Evolutionary conservation across 352 stramenopile genomes (phyloP).

Genomic region (Pythium dissotocum): DNA sequence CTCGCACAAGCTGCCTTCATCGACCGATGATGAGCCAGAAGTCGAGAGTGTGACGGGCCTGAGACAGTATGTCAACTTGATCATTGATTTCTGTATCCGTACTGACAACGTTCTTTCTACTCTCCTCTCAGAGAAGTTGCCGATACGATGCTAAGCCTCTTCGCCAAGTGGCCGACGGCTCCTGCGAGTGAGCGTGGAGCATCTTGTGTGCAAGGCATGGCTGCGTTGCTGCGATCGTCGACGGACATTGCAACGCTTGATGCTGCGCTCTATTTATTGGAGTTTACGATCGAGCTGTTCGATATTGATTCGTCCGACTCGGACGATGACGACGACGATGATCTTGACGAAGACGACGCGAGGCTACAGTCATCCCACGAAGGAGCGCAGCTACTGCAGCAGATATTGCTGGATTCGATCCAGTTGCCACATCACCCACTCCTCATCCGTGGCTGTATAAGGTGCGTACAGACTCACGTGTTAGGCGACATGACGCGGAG

Average conservation of each 20-base stretch:
- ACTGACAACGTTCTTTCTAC: neutral
- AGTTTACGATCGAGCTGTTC: conserved; percentile 79
- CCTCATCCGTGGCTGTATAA: conserved; percentile 52
- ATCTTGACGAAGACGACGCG: neutral
- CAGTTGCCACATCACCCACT: conserved; percentile 60
- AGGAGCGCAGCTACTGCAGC: conserved; percentile 58
- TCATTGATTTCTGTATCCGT: neutral
- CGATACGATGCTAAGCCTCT: conserved; percentile 80
- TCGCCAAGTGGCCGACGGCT: conserved; percentile 72
- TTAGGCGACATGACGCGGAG: neutral
- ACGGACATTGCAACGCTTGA: conserved; percentile 63
- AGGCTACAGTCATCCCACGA: conserved; percentile 27
- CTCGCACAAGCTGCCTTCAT: conserved; percentile 36
- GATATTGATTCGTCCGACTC: conserved; percentile 80
- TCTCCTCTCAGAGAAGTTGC: conserved; percentile 62
- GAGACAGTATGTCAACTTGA: conserved; percentile 45
- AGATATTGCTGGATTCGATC: conserved; percentile 43
- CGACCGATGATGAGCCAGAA: conserved; percentile 50
- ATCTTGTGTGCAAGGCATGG: conserved; percentile 64
- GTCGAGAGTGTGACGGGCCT: conserved; percentile 53
- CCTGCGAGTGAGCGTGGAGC: conserved; percentile 36
- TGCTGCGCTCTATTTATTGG: conserved; percentile 71
- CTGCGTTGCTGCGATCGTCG: conserved; percentile 46
- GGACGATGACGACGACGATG: conserved; percentile 43
- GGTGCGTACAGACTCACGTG: conserved; percentile 29